Percentiles rank a stretch among this genome's conserved stretches.
These are phyloP conservation scores for Boletus rubroflammeus DNA, from an alignment of 768 basidiomycete genomes.

Conservation along the genomic window DNA sequence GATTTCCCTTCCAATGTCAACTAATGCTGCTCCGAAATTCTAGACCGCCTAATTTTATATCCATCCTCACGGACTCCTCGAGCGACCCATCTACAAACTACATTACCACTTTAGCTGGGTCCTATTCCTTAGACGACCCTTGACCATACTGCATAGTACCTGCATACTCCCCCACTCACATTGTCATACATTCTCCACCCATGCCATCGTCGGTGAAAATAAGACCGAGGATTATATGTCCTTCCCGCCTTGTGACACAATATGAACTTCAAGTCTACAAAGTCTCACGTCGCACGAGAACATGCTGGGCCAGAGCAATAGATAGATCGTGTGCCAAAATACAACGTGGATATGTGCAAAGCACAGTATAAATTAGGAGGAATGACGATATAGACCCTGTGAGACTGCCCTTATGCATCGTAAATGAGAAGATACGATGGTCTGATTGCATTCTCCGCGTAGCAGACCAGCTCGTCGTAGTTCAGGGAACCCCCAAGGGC, in stretches of 20 bases:
- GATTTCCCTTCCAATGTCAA: background rate
- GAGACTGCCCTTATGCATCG: slow-evolving; percentile 36
- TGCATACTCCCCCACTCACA: slow-evolving; percentile 32
- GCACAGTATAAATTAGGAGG: slow-evolving; percentile 7
- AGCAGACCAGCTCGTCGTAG: slow-evolving; percentile 70
- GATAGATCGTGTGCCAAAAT: slow-evolving; percentile 1
- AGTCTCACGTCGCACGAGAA: background rate
- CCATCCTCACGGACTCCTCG: slow-evolving; percentile 11
- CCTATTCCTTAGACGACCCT: slow-evolving; percentile 37
- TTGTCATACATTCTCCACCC: slow-evolving; percentile 8
- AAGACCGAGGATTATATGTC: background rate
- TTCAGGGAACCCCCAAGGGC: slow-evolving; percentile 57
- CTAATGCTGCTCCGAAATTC: background rate
- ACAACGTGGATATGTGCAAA: background rate
- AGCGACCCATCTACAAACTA: slow-evolving; percentile 5
- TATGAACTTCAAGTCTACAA: background rate
- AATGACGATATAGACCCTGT: background rate
- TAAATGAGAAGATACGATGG: slow-evolving; percentile 72
- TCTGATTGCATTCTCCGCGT: slow-evolving; percentile 66
- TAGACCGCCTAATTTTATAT: slow-evolving; percentile 29
- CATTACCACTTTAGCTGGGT: slow-evolving; percentile 23
- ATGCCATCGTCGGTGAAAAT: background rate
- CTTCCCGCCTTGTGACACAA: background rate
- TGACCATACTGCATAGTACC: slow-evolving; percentile 21
- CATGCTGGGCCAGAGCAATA: background rate